Conservation (phyloP, 495 filamentous ascomycete species). For the Trichoderma asperelloides region DNA sequence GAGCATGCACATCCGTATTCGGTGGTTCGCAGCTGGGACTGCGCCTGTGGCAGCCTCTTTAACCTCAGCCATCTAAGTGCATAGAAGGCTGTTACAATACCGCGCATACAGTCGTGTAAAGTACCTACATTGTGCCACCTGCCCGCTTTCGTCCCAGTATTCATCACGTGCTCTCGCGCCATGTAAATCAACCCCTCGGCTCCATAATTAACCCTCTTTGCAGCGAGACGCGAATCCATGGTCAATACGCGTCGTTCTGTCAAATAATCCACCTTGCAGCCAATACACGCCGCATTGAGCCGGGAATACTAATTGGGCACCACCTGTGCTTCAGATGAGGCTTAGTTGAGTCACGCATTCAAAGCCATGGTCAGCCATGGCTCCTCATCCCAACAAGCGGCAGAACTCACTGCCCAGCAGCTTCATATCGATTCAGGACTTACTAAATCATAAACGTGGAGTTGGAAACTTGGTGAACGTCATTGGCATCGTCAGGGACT, state of each 20-base stretch:
- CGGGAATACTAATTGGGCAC: neutral
- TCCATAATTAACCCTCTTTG: neutral
- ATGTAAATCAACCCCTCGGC: neutral
- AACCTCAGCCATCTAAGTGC: no score
- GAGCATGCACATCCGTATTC: no score
- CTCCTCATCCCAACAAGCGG: neutral
- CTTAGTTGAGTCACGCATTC: neutral
- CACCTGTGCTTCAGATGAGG: neutral
- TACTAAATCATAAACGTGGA: constrained; percentile 19
- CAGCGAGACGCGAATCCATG: neutral
- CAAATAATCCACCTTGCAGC: neutral
- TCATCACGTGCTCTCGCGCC: constrained; percentile 3
- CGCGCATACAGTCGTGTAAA: no score
- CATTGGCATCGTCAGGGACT: constrained; percentile 43
- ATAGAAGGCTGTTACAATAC: no score
- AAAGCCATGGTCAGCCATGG: neutral
- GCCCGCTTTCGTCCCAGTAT: neutral
- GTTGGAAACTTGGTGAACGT: constrained; percentile 32
- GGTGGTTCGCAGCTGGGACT: no score
- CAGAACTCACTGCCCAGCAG: constrained; percentile 20
- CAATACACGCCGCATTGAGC: neutral
- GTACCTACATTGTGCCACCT: no score
- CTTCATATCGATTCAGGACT: constrained; percentile 22
- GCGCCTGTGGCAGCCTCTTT: no score
- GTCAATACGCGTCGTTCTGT: neutral